Conservation (phyloP, 2,329 filamentous ascomycete genomes). For the Hortaea sp. region DNA sequence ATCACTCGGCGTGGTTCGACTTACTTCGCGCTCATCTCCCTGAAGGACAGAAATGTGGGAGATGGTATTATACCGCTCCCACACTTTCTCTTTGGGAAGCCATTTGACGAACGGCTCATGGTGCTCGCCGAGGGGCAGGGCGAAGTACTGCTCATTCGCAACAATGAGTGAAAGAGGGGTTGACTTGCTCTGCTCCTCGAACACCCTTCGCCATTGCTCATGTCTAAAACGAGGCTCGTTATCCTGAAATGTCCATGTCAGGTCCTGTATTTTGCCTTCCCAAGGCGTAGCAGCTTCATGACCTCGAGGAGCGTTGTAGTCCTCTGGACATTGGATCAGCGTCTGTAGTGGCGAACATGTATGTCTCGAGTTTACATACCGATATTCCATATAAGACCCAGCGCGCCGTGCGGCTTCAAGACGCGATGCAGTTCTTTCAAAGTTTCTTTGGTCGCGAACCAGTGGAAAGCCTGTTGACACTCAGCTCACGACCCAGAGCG, state of each 20-base stretch:
- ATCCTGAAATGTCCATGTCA: conserved; percentile 48
- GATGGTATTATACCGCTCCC: conserved; percentile 55
- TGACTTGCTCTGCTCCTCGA: conserved; percentile 47
- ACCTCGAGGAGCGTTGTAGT: conserved; percentile 49
- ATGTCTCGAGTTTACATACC: too few species aligned
- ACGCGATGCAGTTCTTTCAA: conserved; percentile 58
- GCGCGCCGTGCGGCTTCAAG: conserved; percentile 47
- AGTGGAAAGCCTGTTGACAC: conserved; percentile 30
- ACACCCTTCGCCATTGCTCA: conserved; percentile 53
- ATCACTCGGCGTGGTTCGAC: conserved; percentile 3
- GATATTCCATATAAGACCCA: conserved; percentile 59
- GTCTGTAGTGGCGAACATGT: too few species aligned
- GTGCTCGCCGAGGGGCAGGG: conserved; percentile 50
- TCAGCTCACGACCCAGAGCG: background rate
- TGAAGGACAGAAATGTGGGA: conserved; percentile 56
- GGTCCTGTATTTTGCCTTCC: conserved; percentile 52
- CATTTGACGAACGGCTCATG: conserved; percentile 48
- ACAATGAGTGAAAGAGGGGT: conserved; percentile 38
- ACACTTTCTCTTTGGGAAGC: conserved; percentile 50
- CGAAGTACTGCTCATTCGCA: conserved; percentile 44
- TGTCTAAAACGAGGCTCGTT: conserved; percentile 56
- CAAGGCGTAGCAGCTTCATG: conserved; percentile 50
- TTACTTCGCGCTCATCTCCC: conserved; percentile 39
- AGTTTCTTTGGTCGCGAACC: conserved; percentile 57
- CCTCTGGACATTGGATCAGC: conserved; percentile 4